Base-by-base conservation (phyloP, 139 green algal species). In the Auxenochlorella protothecoides region DNA sequence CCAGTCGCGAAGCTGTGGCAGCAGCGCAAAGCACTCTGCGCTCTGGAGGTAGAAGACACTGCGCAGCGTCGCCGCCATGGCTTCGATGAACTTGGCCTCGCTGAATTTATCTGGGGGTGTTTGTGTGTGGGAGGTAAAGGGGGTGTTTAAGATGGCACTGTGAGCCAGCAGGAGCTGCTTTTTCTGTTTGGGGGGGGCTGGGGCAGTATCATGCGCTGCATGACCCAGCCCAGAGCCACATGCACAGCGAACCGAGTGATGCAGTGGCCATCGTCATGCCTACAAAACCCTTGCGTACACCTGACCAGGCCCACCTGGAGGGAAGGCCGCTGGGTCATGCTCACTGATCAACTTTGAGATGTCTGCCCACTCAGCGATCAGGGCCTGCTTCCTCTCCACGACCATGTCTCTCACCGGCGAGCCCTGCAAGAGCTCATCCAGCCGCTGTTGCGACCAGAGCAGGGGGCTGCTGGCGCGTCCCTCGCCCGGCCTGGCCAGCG, bases 1-100 rank as follows among this genome's bases (percentile, higher is more conserved):
- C 56, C 91, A 69, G 8, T 61, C 63, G 54, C 66, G 68, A 6
- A 84, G 72, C 10, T 93, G 15, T 3, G 92, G 92, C 78, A 97
- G 79, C 57, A 98, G 74, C 7, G 93, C 93, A 84, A 98, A 97
- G 80, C 88, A 91, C 56, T 85, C 67, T 5, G 90, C 94, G 15
- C 84, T 80, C 7, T 89, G 88, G 13, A 98, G 85, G 81, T 94
- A 98, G 6, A 78, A 62, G 0, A 90, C 83, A 52, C 82, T 70
- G 0, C 83, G 86, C 3, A 97, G 56, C 54, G 97, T 87, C 27
- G 93, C 92, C 6, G 78, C 83, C 76, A 98, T 93, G 12, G 86
- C 85, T 12, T 78, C 59, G 15, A 84, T 53, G 77, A 96, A 96
- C 4, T 2, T 9, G 11, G 5, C 7, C 4, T 66, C 55, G 11